Base-by-base conservation (phyloP, 495 filamentous ascomycete species). In the Pseudotulostoma volvatum region DNA sequence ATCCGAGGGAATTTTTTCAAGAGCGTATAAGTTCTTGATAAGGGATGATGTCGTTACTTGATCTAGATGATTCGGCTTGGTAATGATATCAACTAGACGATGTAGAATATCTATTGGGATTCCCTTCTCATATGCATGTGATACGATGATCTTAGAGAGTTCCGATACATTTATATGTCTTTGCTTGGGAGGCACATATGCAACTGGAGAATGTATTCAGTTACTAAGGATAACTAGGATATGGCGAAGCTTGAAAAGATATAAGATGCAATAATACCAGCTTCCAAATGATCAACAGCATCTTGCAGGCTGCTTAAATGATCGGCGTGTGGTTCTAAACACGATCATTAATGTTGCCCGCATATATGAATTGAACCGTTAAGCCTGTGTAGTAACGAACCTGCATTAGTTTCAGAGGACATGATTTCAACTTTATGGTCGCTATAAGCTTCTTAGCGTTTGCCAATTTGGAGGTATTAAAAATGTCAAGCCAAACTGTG, bases 1-100 rank as follows among this genome's bases (percentile, higher is more conserved):
- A 28, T 74, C 66, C 31, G 73, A 70, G 9, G 64, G 42, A 3
- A 94, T 64, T 40, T 68, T 73, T 33, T 66, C 62, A 18, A 68
- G 61, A 1, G 86, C 84, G 55, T 86, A 92, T 31, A 93, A 55
- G 31, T 78, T 79, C 40, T 77, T 82, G 54, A 86, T 54, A 19
- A 93, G 52, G 23, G 61, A 69, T 1, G 67, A 72, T 23, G 74
- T 61, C 38, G 74, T 79, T 23, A 71, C 70, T 54, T 93, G 86
- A 54, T 88, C 82, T 1, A 94, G 68, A 34, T 77, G 64, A 45
- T 66, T 83, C 31, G 69, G 73, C 14, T 46, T 52, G 5, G 79
- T 80, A 36, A 85, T 52, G 32, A 87, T 56, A 38, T 79, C 73
- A 37, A 90, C 56, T 20, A 93, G 56, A 31, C 66, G 63, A 38